Evolutionary conservation across 2,329 filamentous ascomycete species (phyloP), one percentile per base, ranked within the genome.

Genomic region (Sclerotinia subarctica): DNA sequence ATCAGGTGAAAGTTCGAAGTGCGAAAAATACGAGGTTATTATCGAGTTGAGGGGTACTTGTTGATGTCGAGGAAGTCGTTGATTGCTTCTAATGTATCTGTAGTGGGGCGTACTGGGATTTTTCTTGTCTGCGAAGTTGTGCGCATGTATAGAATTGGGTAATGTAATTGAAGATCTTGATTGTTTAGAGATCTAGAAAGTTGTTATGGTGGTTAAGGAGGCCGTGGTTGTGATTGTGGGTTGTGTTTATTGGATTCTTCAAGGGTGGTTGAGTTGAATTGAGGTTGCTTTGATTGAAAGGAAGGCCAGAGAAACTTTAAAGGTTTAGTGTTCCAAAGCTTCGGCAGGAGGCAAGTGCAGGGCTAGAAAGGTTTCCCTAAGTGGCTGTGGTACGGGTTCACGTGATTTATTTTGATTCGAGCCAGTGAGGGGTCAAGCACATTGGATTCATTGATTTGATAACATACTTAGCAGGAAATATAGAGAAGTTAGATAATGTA

Each of bases 61-160:
- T 62, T 29, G 62, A 54, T 62, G 17, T 59, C 26, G 51, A 62
- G 46, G 29, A 53, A 32, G 47, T 35, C 47, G 46, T 59, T 54
- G 46, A 64, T 64, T 57, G 57, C 38, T 67, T 67, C 65, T 32
- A 52, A 49, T 29, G 64, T 57, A 38, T 44, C 35, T 35, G 63
- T 67, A 59, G 67, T 63, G 59, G 32, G 32, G 58, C 21, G 44
- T 38, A 51, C 49, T 54, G 13, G 44, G 35, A 62, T 26, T 64
- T 44, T 63, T 66, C 66, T 56, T 66, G 44, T 42, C 66, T 67
- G 70, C 64, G 67, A 64, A 17, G 21, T 64, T 69, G 54, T 67
- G 68, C 68, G 69, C 68, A 69, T 67, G 54, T 49, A 67, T 71
- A 24, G 68, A 72, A 70, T 73, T 73, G 70, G 58, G 62, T 38